Evolutionary conservation across 176 grass and related monocot species (phyloP), one percentile per base, ranked within the genome.

Genomic region (Tillandsia leiboldiana): DNA sequence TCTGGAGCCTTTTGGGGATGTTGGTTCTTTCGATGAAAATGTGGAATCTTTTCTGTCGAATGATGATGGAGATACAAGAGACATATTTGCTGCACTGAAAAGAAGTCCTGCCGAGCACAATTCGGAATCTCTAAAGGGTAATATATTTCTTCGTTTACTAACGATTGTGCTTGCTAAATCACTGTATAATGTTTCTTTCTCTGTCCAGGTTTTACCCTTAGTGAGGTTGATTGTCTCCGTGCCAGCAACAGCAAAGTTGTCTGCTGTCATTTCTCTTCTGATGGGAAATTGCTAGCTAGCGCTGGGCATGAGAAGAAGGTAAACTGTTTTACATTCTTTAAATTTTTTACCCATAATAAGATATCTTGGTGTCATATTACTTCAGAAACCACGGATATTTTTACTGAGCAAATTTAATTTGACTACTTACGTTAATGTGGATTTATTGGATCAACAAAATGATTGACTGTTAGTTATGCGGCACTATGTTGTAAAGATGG

Each of bases 11-110:
- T 97, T 91, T 58, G 83, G 81, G 10, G 89, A 97, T 81, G 78
- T 84, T 64, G 82, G 82, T 70, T 84, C 78, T 57, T 92, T 97
- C 67, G 93, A 90, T 79, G 93, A 92, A 28, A 92, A 97, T 53
- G 89, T 97, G 61, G 93, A 92, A 75, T 92, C 93, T 15, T 97
- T 97, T 75, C 83, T 97, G 61, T 97, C 89, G 20, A 89, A 90
- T 74, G 89, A 92, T 70, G 93, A 92, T 63, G 82, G 84, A 73
- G 93, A 97, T 51, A 77, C 81, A 80, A 79, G 86, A 70, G 89
- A 82, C 64, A 97, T 97, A 71, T 97, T 97, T 77, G 71, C 83
- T 83, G 79, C 89, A 51, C 12, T 97, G 79, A 90, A 90, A 78
- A 90, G 89, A 85, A 83, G 83, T 42, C 80, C 92, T 29, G 87